Evolutionary conservation across 305 asterid species (phyloP).

Genomic region (Fraxinus angustifolia): DNA sequence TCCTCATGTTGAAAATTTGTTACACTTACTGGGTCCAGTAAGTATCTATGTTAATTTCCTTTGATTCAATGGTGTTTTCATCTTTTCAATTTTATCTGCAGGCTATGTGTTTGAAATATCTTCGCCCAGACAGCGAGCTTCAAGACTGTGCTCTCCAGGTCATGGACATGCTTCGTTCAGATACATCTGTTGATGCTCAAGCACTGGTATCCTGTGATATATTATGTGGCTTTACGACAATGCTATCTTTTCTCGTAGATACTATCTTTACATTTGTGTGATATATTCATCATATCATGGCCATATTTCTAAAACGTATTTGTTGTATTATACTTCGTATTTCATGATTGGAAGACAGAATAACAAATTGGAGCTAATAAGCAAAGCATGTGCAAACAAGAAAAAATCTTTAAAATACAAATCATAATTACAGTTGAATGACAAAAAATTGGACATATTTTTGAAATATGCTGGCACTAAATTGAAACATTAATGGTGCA

Average conservation of each 20-base stretch:
- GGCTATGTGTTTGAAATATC: constrained; percentile 83
- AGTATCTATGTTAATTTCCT: constrained; percentile 15
- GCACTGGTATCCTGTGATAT: constrained; percentile 61
- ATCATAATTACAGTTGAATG: neutral
- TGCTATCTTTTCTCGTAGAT: constrained; percentile 12
- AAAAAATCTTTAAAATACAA: neutral
- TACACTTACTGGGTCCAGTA: constrained; percentile 12
- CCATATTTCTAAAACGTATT: neutral
- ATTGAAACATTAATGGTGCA: neutral
- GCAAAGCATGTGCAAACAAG: neutral
- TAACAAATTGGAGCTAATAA: constrained; percentile 6
- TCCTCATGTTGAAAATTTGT: constrained; percentile 15
- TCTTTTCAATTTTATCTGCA: constrained; percentile 35
- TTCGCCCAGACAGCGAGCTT: constrained; percentile 88
- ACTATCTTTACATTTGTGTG: neutral
- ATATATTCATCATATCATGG: neutral
- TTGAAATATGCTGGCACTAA: neutral
- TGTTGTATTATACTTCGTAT: neutral
- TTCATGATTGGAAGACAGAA: neutral
- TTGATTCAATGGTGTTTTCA: constrained; percentile 19
- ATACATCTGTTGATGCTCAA: constrained; percentile 80
- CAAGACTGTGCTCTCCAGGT: constrained; percentile 68
- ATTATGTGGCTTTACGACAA: constrained; percentile 15
- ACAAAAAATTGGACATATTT: neutral
- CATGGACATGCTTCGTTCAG: constrained; percentile 82